Evolutionary conservation across 2,329 filamentous ascomycete species (phyloP).

Genomic region (Colletotrichum sp.): DNA sequence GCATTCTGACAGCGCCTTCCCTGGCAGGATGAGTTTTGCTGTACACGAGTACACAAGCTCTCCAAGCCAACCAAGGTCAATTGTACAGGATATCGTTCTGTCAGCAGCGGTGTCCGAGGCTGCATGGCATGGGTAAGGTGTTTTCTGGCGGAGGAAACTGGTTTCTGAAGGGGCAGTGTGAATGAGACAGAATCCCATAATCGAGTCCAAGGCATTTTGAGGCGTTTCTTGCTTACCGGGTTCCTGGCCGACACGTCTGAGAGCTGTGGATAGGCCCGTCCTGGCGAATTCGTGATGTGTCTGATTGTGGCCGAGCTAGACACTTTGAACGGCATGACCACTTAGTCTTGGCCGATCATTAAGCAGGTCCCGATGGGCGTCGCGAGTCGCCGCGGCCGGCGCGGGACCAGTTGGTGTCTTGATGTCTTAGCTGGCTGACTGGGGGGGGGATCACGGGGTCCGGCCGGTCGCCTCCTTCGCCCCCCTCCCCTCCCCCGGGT

Average conservation of each 20-base stretch:
- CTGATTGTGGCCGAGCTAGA: neutral
- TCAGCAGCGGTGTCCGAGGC: neutral
- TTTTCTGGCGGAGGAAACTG: neutral
- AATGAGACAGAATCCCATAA: conserved; percentile 21
- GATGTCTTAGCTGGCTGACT: conserved; percentile 18
- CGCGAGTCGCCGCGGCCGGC: conserved; percentile 10
- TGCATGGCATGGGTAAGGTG: conserved; percentile 19
- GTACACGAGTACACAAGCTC: neutral
- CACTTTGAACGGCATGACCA: conserved; percentile 16
- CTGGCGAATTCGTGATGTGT: conserved; percentile 7
- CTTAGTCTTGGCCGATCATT: conserved; percentile 6
- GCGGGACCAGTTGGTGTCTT: conserved; percentile 7
- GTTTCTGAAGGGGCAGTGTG: neutral
- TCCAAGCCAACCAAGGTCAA: neutral
- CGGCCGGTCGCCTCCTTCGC: conserved; percentile 3
- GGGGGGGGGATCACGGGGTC: conserved; percentile 15
- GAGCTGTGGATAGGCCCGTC: neutral
- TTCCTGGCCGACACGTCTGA: conserved; percentile 8
- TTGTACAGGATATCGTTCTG: neutral
- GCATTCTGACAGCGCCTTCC: neutral
- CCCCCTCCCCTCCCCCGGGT: neutral
- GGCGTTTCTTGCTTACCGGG: neutral
- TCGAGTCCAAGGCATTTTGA: conserved; percentile 4
- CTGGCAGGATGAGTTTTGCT: neutral
- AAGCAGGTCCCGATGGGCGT: conserved; percentile 21